phyloP scores from a whole-genome alignment of 2,329 filamentous ascomycete species.

The Colletotrichum tabaci region DNA sequence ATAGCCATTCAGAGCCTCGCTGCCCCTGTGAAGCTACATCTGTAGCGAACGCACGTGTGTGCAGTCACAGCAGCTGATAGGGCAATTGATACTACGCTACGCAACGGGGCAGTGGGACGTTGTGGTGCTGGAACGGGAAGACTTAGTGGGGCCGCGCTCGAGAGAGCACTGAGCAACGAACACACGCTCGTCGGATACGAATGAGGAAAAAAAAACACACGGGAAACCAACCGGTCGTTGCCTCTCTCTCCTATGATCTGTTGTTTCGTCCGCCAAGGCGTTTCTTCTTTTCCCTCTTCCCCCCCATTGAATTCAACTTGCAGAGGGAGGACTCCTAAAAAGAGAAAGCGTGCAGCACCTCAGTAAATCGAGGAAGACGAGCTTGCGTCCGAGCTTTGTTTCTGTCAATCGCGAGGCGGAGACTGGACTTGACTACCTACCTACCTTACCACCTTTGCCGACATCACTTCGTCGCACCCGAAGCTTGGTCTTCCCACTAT shows the following conservation, averaged over 20 bases:
- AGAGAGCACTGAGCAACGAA: slow-evolving; percentile 10
- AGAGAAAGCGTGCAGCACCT: too few species aligned
- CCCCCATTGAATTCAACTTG: not conserved
- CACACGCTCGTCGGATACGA: slow-evolving; percentile 3
- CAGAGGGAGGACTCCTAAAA: too few species aligned
- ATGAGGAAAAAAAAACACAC: not conserved
- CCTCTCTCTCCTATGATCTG: not conserved
- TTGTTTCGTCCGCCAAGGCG: not conserved
- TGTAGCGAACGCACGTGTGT: slow-evolving; percentile 43
- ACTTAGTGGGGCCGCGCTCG: slow-evolving; percentile 16
- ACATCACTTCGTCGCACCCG: slow-evolving; percentile 24
- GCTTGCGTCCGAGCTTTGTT: slow-evolving; percentile 4
- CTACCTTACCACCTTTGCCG: slow-evolving; percentile 3
- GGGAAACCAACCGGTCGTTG: too few species aligned
- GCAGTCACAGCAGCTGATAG: slow-evolving; percentile 40
- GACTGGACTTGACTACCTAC: not conserved
- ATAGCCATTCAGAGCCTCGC: slow-evolving; percentile 5
- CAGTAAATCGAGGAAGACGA: not conserved
- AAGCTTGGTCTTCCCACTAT: slow-evolving; percentile 38
- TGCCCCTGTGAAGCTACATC: slow-evolving; percentile 22
- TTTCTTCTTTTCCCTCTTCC: not conserved
- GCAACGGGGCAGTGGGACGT: slow-evolving; percentile 28
- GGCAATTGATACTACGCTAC: slow-evolving; percentile 40
- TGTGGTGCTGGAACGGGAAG: slow-evolving; percentile 22
- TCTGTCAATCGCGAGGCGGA: slow-evolving; percentile 1